phyloP scores from a whole-genome alignment of 805 yeast genomes.

The Nakazawaea pomicola region DNA sequence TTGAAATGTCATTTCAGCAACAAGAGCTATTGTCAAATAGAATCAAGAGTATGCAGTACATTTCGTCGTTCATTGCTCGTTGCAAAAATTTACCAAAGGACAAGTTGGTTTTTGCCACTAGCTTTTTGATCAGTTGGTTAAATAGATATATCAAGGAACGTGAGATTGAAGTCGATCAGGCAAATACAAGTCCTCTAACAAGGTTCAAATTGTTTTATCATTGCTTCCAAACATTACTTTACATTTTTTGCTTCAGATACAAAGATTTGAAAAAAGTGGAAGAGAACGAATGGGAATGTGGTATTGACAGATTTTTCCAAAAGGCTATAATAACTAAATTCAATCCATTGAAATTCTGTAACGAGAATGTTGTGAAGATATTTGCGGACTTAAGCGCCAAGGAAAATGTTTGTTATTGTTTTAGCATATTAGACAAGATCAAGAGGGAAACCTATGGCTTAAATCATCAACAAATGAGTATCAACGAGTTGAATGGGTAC shows the following conservation, averaged over 20 bases:
- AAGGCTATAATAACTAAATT: constrained; percentile 80
- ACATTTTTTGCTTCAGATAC: constrained; percentile 89
- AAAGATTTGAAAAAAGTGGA: constrained; percentile 42
- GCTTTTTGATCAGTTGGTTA: constrained; percentile 80
- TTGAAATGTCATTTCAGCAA: constrained; percentile 76
- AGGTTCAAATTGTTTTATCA: constrained; percentile 86
- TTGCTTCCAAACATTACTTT: constrained; percentile 83
- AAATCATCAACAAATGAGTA: constrained; percentile 21
- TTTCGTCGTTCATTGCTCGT: constrained; percentile 86
- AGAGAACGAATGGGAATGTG: constrained; percentile 62
- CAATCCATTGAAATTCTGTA: constrained; percentile 90
- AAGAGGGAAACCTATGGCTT: constrained; percentile 59
- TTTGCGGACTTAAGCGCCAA: constrained; percentile 91
- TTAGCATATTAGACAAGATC: constrained; percentile 87
- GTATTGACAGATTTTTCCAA: constrained; percentile 81
- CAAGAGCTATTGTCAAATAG: constrained; percentile 67
- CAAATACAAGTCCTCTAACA: constrained; percentile 50
- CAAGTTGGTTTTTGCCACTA: constrained; percentile 78
- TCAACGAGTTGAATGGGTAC: constrained; percentile 76
- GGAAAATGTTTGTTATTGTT: constrained; percentile 88
- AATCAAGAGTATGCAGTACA: constrained; percentile 86
- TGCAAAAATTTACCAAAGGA: constrained; percentile 65
- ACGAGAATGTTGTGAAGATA: constrained; percentile 87
- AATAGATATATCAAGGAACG: constrained; percentile 77
- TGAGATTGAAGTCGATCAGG: constrained; percentile 76